Evolutionary conservation across 768 basidiomycete species (phyloP).

Genomic region (Gelatoporia subvermispora): DNA sequence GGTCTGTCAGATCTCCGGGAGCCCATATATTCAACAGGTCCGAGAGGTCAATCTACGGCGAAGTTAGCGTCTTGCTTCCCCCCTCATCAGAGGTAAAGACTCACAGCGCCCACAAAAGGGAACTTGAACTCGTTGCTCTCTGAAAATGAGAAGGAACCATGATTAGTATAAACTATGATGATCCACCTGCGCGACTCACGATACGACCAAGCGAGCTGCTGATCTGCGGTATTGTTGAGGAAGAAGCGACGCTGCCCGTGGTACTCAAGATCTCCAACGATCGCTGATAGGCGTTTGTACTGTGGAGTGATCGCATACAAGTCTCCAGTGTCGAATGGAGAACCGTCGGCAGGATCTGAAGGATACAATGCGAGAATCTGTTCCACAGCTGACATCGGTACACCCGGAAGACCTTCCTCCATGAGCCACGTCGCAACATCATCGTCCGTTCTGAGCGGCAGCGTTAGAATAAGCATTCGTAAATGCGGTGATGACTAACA

Average conservation of each 20-base stretch:
- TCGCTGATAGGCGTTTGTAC: slow-evolving; percentile 1
- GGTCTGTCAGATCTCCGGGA: slow-evolving; percentile 38
- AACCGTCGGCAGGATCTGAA: slow-evolving; percentile 37
- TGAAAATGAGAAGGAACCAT: not conserved
- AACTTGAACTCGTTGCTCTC: not conserved
- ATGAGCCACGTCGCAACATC: slow-evolving; percentile 13
- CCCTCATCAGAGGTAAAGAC: too few species aligned
- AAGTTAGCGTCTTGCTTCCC: not conserved
- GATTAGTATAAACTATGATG: too few species aligned
- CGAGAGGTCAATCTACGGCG: slow-evolving; percentile 33
- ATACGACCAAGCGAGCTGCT: not conserved
- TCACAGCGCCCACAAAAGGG: too few species aligned
- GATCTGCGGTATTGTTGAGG: not conserved
- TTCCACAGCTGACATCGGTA: slow-evolving; percentile 11
- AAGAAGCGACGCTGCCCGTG: slow-evolving; percentile 1
- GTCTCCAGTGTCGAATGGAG: slow-evolving; percentile 46
- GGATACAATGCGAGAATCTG: slow-evolving; percentile 17
- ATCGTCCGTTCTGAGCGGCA: slow-evolving; percentile 18
- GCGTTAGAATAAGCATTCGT: not conserved
- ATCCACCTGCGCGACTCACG: not conserved
- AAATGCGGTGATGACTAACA: not conserved
- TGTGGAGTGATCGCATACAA: slow-evolving; percentile 34
- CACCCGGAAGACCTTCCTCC: slow-evolving; percentile 18
- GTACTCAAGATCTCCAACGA: slow-evolving; percentile 1
- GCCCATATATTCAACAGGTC: slow-evolving; percentile 40